Conservation (phyloP, 2,329 filamentous ascomycete genomes). For the Beauveria australis region DNA sequence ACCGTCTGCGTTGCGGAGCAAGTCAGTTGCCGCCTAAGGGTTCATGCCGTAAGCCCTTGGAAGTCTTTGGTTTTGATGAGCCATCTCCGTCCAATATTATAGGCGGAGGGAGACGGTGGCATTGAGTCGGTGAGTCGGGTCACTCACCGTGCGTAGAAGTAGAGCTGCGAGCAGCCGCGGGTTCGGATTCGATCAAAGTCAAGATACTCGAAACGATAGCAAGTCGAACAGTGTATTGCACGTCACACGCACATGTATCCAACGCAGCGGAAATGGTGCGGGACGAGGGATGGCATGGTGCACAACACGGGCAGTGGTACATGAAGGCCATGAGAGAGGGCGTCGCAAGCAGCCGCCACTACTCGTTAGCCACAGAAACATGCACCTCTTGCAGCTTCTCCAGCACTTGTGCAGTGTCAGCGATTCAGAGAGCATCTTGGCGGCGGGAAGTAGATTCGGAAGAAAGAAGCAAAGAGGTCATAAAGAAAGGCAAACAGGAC, state of each 20-base stretch:
- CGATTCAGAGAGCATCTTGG: not conserved
- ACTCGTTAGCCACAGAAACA: not conserved
- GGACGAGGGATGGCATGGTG: conserved; percentile 4
- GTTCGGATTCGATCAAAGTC: not conserved
- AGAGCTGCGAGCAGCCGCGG: not conserved
- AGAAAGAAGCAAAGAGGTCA: not conserved
- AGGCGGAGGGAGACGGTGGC: not conserved
- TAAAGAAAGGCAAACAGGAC: not conserved
- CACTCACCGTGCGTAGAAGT: not conserved
- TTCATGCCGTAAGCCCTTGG: not conserved
- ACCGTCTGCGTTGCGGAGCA: not conserved
- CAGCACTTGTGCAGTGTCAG: not conserved
- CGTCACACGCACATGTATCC: not conserved
- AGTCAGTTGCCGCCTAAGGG: not conserved
- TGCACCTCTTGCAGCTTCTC: not conserved
- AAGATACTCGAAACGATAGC: not conserved
- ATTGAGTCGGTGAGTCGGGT: not conserved
- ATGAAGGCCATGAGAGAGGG: not conserved
- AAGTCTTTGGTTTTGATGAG: not conserved
- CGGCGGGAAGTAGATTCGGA: not conserved
- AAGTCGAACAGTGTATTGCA: not conserved
- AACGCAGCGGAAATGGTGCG: not conserved
- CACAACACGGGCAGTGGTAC: not conserved
- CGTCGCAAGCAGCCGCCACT: not conserved
- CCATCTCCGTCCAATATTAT: not conserved